Evolutionary conservation across 108 stramenopile species (phyloP).

Genomic region (Skeletonema grethae): DNA sequence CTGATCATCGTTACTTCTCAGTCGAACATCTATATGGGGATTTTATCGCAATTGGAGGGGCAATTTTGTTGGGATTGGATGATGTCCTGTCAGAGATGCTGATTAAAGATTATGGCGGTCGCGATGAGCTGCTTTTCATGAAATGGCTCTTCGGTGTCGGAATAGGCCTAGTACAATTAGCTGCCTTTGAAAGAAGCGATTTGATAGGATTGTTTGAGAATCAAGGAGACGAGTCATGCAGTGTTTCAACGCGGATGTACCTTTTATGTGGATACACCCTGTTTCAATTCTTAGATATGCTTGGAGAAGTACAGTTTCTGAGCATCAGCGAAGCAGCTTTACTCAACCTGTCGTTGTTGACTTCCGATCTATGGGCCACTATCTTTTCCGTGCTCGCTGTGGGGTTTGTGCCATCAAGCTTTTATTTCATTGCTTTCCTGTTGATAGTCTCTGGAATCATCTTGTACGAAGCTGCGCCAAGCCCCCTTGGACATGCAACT

Average conservation of each 20-base stretch:
- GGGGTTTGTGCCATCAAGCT: conserved; percentile 59
- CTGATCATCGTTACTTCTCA: conserved; percentile 23
- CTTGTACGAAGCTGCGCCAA: conserved; percentile 90
- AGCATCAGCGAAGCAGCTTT: conserved; percentile 69
- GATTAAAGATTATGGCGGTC: conserved; percentile 50
- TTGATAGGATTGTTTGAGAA: conserved; percentile 35
- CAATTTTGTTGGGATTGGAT: conserved; percentile 85
- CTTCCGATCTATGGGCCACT: conserved; percentile 93
- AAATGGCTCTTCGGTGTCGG: conserved; percentile 82
- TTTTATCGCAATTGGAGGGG: conserved; percentile 81
- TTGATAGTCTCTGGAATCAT: conserved; percentile 86
- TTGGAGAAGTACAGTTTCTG: conserved; percentile 52
- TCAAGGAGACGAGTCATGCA: neutral
- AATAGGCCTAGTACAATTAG: conserved; percentile 68
- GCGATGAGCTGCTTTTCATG: conserved; percentile 84
- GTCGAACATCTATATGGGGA: conserved; percentile 82
- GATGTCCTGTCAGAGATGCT: conserved; percentile 85
- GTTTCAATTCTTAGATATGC: neutral
- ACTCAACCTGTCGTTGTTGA: conserved; percentile 83
- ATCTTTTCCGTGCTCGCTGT: conserved; percentile 79
- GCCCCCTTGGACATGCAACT: conserved; percentile 38
- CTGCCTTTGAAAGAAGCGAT: conserved; percentile 66
- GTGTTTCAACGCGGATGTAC: neutral
- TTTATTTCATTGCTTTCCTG: conserved; percentile 82
- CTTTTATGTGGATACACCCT: neutral